Conservation (phyloP, 169 alveolate genomes). For the Eimeria maxima region DNA sequence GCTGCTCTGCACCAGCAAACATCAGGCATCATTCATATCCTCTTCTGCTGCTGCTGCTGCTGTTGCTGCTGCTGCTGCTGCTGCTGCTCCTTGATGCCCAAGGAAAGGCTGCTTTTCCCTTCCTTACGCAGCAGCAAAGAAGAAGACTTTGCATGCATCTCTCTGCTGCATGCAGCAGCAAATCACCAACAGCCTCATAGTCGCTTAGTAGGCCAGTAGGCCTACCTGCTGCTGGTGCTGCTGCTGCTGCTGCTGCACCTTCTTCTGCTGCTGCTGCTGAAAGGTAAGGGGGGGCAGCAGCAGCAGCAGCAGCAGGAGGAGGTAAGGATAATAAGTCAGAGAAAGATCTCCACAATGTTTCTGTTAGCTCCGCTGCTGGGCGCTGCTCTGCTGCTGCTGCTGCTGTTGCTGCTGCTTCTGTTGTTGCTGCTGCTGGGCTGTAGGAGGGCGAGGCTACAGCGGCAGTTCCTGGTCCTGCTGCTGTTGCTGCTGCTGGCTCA, state of each 20-base stretch:
- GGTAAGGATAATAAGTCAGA: too few species aligned
- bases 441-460: too few species aligned
- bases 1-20: too few species aligned
- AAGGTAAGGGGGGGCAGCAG: too few species aligned
- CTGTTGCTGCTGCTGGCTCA: neutral
- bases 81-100: neutral
- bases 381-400: neutral
- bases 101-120: neutral
- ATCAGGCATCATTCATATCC: neutral
- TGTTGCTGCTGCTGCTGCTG: slow-evolving; percentile 37
- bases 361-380: neutral
- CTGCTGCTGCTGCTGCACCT: too few species aligned
- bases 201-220: neutral
- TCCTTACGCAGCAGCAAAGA: neutral
- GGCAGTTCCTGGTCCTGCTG: too few species aligned
- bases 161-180: neutral
- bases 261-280: too few species aligned
- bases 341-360: too few species aligned
- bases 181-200: neutral
- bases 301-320: too few species aligned
- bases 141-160: neutral
- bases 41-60: neutral
- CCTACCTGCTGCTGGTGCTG: too few species aligned
- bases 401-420: too few species aligned
- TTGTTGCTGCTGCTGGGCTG: too few species aligned